phyloP scores from a whole-genome alignment of 495 filamentous ascomycete genomes.

The Margaritispora aquatica region DNA sequence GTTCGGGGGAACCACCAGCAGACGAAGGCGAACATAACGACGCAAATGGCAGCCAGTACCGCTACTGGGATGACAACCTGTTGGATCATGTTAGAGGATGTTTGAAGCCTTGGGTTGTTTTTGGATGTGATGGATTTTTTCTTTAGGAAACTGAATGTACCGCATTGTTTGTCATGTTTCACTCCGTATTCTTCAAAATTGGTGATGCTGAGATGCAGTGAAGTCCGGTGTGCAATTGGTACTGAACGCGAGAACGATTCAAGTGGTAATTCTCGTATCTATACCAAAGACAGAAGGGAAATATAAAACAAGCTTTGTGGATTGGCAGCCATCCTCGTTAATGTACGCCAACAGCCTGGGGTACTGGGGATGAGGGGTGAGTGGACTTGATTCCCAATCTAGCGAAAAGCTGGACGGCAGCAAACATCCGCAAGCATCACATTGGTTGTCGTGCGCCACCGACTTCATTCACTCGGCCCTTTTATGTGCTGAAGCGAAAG shows the following conservation, averaged over 20 bases:
- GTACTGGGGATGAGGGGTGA: neutral
- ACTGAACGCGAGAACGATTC: too few relatives aligned
- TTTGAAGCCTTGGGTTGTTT: too few relatives aligned
- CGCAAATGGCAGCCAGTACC: constrained; percentile 1
- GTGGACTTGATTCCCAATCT: neutral
- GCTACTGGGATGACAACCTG: neutral
- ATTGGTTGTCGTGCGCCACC: neutral
- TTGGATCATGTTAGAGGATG: neutral
- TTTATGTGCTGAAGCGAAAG: too few relatives aligned
- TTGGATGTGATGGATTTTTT: too few relatives aligned
- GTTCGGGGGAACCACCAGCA: constrained; percentile 10
- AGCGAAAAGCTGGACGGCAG: neutral
- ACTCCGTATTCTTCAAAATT: too few relatives aligned
- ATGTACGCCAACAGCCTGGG: neutral
- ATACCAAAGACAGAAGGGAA: neutral
- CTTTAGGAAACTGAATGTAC: neutral
- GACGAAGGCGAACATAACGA: constrained; percentile 4
- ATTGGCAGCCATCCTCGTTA: neutral
- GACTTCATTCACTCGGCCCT: neutral
- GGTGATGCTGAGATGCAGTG: too few relatives aligned
- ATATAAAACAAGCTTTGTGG: neutral
- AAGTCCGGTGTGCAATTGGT: neutral
- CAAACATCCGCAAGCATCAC: neutral
- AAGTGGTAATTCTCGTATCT: too few relatives aligned
- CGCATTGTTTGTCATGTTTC: neutral